A percentile compares a stretch with the other conserved stretches of the same genome.
phyloP scores from a whole-genome alignment of 257 asterid genomes.

The Nicotiana paniculata region DNA sequence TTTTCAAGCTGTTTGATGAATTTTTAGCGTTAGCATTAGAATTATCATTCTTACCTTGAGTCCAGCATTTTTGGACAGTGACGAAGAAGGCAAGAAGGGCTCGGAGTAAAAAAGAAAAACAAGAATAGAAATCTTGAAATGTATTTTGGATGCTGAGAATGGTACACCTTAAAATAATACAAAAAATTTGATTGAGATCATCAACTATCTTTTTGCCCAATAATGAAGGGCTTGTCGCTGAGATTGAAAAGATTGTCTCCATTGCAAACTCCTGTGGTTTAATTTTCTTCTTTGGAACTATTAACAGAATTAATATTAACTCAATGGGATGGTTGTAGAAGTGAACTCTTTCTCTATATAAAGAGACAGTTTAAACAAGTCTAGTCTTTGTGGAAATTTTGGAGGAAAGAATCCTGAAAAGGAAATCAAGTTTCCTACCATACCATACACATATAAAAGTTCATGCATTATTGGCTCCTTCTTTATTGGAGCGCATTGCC shows the following conservation, averaged over 20 bases:
- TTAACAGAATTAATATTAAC: neutral
- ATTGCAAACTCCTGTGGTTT: neutral
- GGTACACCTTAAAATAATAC: slow-evolving; percentile 18
- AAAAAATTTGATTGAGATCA: slow-evolving; percentile 20
- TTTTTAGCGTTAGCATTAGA: neutral
- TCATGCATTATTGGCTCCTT: neutral
- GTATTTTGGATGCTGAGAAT: slow-evolving; percentile 16
- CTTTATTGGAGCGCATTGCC: neutral
- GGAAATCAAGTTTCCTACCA: neutral
- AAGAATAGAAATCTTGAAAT: slow-evolving; percentile 26
- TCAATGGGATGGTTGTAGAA: neutral
- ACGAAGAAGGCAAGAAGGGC: neutral
- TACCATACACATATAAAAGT: no score
- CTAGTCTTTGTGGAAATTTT: neutral
- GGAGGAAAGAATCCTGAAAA: neutral
- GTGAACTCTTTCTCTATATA: neutral
- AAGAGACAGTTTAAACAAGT: neutral
- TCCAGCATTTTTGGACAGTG: neutral
- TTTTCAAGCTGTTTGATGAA: neutral
- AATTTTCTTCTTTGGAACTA: neutral
- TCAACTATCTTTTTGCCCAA: slow-evolving; percentile 16
- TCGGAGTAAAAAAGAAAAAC: slow-evolving; percentile 4
- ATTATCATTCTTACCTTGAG: neutral
- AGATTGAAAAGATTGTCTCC: slow-evolving; percentile 12
- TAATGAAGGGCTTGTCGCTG: neutral